These are phyloP conservation scores for Pythium myriotylum DNA, from an alignment of 352 stramenopile species.

Conservation along the genomic window DNA sequence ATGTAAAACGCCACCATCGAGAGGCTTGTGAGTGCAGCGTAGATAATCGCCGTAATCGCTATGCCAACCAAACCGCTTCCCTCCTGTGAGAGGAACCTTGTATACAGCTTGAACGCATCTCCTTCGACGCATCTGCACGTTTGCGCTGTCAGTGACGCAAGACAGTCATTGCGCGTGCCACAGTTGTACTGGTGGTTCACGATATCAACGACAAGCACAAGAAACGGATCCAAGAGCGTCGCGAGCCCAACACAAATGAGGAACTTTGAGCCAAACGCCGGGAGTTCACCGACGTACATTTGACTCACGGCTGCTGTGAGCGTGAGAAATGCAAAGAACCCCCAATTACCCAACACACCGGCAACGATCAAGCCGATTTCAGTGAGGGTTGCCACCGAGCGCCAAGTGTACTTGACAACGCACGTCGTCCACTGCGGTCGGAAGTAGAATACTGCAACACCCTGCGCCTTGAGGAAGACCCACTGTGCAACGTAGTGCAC, in stretches of 20 bases:
- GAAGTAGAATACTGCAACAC: slow-evolving; percentile 85
- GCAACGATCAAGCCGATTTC: slow-evolving; percentile 77
- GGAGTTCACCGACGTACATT: slow-evolving; percentile 61
- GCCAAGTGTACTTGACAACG: slow-evolving; percentile 86
- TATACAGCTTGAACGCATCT: slow-evolving; percentile 90
- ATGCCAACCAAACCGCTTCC: slow-evolving; percentile 80
- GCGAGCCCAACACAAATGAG: slow-evolving; percentile 77
- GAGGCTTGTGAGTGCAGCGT: slow-evolving; percentile 59
- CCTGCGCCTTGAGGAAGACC: slow-evolving; percentile 65
- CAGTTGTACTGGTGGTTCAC: slow-evolving; percentile 81
- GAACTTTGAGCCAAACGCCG: slow-evolving; percentile 74
- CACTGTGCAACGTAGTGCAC: slow-evolving; percentile 90
- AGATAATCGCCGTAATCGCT: slow-evolving; percentile 79
- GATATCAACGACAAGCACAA: slow-evolving; percentile 84
- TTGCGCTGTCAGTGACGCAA: slow-evolving; percentile 39
- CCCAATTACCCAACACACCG: slow-evolving; percentile 54
- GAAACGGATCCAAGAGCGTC: slow-evolving; percentile 75
- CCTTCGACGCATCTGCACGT: slow-evolving; percentile 71
- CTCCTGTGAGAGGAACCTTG: slow-evolving; percentile 71
- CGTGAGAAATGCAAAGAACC: slow-evolving; percentile 56
- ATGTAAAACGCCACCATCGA: slow-evolving; percentile 61
- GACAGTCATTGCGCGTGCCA: slow-evolving; percentile 39
- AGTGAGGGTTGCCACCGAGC: slow-evolving; percentile 51
- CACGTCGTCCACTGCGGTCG: slow-evolving; percentile 61
- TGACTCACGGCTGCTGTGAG: slow-evolving; percentile 41